phyloP scores from a whole-genome alignment of 139 green algal species.

The Chlorella sorokiniana region DNA sequence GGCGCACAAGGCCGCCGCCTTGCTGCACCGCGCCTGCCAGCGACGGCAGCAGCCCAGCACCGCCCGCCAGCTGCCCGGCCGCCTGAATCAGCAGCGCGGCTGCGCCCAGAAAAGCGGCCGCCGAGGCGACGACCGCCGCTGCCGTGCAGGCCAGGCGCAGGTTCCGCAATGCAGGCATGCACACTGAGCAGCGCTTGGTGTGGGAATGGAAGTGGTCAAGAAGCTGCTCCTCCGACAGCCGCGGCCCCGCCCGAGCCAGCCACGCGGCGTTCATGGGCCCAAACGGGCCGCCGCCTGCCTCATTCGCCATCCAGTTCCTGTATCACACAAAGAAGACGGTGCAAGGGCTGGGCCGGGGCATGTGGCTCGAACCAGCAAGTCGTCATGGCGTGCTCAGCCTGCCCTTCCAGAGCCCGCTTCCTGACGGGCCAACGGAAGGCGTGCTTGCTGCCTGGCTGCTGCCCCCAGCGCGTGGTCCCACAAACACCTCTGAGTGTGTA shows the following conservation, averaged over 20 bases:
- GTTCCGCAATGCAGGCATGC: constrained; percentile 6
- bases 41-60: not conserved
- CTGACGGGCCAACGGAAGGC: too few species aligned
- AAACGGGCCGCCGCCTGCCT: constrained; percentile 53
- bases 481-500: too few species aligned
- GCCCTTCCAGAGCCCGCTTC: too few species aligned
- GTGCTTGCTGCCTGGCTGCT: too few species aligned
- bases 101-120: not conserved
- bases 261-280: constrained; percentile 43
- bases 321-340: not conserved
- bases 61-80: not conserved
- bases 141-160: constrained; percentile 9
- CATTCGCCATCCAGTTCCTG: constrained; percentile 41
- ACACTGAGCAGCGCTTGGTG: constrained; percentile 32
- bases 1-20: not conserved
- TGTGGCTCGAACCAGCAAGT: not conserved
- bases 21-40: not conserved
- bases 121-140: constrained; percentile 6
- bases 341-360: not conserved
- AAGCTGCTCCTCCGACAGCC: constrained; percentile 19
- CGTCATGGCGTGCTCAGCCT: not conserved
- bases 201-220: constrained; percentile 48
- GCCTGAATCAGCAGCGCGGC: not conserved
- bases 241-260: constrained; percentile 28
- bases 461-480: not conserved